Conservation (phyloP, 2,329 filamentous ascomycete species). For the Diplodia scrobiculata region DNA sequence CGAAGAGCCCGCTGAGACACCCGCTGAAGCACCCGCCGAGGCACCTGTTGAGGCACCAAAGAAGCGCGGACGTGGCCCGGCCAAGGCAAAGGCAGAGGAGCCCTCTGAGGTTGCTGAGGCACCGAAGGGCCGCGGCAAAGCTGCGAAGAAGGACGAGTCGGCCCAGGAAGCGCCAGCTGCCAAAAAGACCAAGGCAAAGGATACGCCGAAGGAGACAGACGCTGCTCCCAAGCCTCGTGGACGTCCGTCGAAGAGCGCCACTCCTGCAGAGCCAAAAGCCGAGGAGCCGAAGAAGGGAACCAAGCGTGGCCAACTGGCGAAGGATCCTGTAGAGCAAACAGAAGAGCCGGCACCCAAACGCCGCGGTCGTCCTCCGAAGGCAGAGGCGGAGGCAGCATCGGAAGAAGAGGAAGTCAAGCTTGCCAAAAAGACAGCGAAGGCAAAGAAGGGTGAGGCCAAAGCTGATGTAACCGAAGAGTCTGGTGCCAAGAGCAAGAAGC, state of each 20-base stretch:
- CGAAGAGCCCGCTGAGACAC: not conserved
- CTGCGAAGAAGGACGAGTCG: not conserved
- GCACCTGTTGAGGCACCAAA: constrained; percentile 19
- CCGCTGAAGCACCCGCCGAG: not conserved
- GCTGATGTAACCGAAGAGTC: not conserved
- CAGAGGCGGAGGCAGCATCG: not conserved
- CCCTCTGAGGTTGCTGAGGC: constrained; percentile 26
- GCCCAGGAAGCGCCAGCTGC: not conserved
- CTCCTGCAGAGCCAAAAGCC: not conserved
- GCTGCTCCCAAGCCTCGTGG: constrained; percentile 11
- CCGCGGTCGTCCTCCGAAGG: constrained; percentile 20
- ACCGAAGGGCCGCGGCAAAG: constrained; percentile 31
- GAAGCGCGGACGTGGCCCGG: constrained; percentile 28
- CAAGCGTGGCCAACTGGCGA: constrained; percentile 7
- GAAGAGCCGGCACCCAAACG: constrained; percentile 29
- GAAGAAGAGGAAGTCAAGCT: constrained; percentile 4
- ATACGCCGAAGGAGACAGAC: not conserved
- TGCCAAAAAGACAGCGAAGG: constrained; percentile 14
- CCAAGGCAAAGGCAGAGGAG: constrained; percentile 19
- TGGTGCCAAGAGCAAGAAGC: constrained; percentile 10
- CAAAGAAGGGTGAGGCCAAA: constrained; percentile 1
- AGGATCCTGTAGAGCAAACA: constrained; percentile 15
- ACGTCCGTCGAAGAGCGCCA: constrained; percentile 6
- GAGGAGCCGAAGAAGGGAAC: constrained; percentile 3
- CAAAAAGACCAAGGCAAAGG: not conserved